Conservation (phyloP, 768 basidiomycete genomes). For the Rhizopogon roseolus region DNA sequence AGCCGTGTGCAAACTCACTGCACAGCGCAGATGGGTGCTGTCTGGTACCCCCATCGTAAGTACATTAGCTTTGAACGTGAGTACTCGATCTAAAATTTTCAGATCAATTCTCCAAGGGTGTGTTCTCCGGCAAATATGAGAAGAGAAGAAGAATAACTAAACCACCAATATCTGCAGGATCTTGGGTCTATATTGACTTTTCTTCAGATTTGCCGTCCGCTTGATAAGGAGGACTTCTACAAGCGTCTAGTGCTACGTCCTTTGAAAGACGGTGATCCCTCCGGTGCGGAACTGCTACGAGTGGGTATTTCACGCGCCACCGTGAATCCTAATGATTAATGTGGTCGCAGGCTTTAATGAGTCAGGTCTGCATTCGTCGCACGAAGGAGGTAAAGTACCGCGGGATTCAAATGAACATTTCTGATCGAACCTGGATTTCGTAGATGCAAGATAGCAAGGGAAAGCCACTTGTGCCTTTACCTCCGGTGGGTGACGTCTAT, state of each 20-base stretch:
- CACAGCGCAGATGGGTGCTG: conserved; percentile 75
- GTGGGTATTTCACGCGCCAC: conserved; percentile 32
- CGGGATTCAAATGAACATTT: neutral
- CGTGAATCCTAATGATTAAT: conserved; percentile 3
- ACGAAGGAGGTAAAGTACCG: conserved; percentile 67
- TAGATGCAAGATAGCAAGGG: conserved; percentile 85
- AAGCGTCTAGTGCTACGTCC: conserved; percentile 77
- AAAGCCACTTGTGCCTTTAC: conserved; percentile 67
- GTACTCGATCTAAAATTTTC: neutral
- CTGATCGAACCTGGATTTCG: conserved; percentile 6
- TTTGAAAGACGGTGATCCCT: conserved; percentile 59
- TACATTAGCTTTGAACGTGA: conserved; percentile 6
- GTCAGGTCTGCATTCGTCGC: conserved; percentile 70
- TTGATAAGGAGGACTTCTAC: conserved; percentile 82
- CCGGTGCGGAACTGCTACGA: conserved; percentile 66
- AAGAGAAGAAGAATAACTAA: neutral
- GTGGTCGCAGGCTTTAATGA: conserved; percentile 61
- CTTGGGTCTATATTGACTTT: conserved; percentile 85
- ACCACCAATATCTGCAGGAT: conserved; percentile 45
- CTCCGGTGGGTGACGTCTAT: conserved; percentile 41
- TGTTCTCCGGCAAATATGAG: neutral
- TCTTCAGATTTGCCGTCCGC: conserved; percentile 76
- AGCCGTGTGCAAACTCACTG: conserved; percentile 57
- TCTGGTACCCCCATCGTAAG: conserved; percentile 89
- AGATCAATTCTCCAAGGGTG: conserved; percentile 81